These are phyloP conservation scores for Cytospora paraplurivora DNA, from an alignment of 2,329 filamentous ascomycete species.

Conservation along the genomic window DNA sequence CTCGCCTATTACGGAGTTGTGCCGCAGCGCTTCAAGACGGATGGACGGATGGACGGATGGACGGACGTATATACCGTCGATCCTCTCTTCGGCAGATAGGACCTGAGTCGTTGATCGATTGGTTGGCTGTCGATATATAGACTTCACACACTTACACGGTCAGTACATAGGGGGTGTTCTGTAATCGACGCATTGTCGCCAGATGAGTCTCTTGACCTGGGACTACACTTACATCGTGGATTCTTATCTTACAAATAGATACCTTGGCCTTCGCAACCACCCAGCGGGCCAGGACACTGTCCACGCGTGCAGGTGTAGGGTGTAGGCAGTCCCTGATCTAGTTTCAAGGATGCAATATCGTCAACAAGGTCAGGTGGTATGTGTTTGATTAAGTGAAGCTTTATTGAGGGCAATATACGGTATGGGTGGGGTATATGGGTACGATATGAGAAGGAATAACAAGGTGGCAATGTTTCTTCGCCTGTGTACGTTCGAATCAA, in stretches of 20 bases:
- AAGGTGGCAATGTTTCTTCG: slow-evolving; percentile 4
- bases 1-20: neutral
- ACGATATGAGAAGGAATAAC: neutral
- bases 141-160: neutral
- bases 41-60: no score
- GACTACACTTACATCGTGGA: slow-evolving; percentile 8
- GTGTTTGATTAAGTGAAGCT: neutral
- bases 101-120: neutral
- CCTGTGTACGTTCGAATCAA: neutral
- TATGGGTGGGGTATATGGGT: neutral
- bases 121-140: neutral
- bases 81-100: neutral
- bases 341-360: neutral
- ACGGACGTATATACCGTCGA: slow-evolving; percentile 25
- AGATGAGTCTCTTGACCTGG: neutral
- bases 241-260: neutral
- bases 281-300: neutral
- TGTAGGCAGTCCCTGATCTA: neutral
- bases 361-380: neutral
- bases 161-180: slow-evolving; percentile 2
- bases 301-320: neutral
- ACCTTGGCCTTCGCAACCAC: neutral
- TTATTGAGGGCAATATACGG: neutral
- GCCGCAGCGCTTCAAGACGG: neutral
- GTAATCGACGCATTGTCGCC: neutral